Base-by-base conservation (phyloP, 1,284 basidiomycete species). In the Cutaneotrichosporon mucoides region DNA sequence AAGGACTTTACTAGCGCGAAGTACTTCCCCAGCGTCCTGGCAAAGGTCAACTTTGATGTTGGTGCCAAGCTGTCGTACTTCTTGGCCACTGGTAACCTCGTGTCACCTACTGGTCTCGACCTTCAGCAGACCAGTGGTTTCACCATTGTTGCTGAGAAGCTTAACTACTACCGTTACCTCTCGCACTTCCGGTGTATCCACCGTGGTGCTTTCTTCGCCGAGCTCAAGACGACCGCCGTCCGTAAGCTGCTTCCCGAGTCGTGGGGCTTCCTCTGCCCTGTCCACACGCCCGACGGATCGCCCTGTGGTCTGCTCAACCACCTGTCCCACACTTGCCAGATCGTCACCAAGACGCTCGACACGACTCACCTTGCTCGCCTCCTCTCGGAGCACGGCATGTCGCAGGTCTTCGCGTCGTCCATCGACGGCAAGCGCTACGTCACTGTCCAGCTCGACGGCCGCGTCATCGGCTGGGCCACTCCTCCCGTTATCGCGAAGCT, bases 181-280 rank as follows among this genome's bases (percentile, higher is more conserved):
- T 90, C 90, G 70, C 96, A 99, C 80, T 99, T 99, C 83, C 84
- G 96, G 58, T 97, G 91, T 76, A 94, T 99, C 46, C 96, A 99
- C 80, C 90, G 96, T 81, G 96, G 96, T 79, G 93, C 96, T 46
- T 99, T 99, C 85, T 99, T 99, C 74, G 92, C 95, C 24, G 94
- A 99, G 76, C 85, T 99, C 62, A 99, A 99, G 82, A 99, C 96
- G 1, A 99, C 96, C 0, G 88, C 93, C 24, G 96, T 99, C 51
- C 89, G 96, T 70, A 99, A 99, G 79, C 81, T 99, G 61, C 82
- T 99, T 16, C 96, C 96, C 11, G 96, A 99, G 80, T 91, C 96
- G 41, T 99, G 96, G 96, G 95, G 95, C 57, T 99, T 99, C 83
- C 81, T 99, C 9, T 99, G 96, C 72, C 96, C 96, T 13, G 96